Evolutionary conservation across 225 moss, liverwort and hornwort genomes (phyloP), one percentile per base, ranked within the genome.

Genomic region (Takakia lepidozioides): DNA sequence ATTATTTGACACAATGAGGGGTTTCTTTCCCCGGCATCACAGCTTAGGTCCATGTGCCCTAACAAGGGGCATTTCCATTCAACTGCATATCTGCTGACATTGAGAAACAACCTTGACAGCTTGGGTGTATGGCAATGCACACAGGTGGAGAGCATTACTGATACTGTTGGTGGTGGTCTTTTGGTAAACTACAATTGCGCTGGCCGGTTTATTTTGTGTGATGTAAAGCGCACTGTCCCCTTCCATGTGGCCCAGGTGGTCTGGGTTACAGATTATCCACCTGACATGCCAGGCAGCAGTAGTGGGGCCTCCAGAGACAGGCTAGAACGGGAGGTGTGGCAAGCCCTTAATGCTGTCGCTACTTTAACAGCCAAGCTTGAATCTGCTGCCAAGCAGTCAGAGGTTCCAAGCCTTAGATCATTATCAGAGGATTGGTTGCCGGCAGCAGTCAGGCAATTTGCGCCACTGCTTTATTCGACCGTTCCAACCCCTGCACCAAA

Each of bases 241-340:
- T 50, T 50, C 50, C 30, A 50, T 34, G 50, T 50, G 15, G 50
- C 30, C 13, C 1, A 32, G 8, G 30, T 50, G 0, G 32, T 29
- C 20, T 50, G 50, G 50, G 19, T 50, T 1, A 50, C 28, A 8
- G 50, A 50, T 5, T 50, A 17, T 19, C 50, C 50, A 17, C 30
- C 50, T 10, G 17, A 29, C 10, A 28, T 18, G 0, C 29, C 29
- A 5, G 20, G 2, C 20, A 34, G 50, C 8, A 34, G 19, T 18
- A 35, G 29, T 1, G 29, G 30, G 9, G 30, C 50, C 0, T 2
- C 19, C 2, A 28, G 30, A 10, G 50, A 50, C 50, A 28, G 30
- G 29, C 20, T 50, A 19, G 50, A 50, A 32, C 28, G 34, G 10
- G 50, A 50, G 19, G 50, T 50, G 7, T 50, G 50, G 50, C 50